phyloP scores from a whole-genome alignment of 2,329 filamentous ascomycete genomes.

The Paracamarosporium sp. region DNA sequence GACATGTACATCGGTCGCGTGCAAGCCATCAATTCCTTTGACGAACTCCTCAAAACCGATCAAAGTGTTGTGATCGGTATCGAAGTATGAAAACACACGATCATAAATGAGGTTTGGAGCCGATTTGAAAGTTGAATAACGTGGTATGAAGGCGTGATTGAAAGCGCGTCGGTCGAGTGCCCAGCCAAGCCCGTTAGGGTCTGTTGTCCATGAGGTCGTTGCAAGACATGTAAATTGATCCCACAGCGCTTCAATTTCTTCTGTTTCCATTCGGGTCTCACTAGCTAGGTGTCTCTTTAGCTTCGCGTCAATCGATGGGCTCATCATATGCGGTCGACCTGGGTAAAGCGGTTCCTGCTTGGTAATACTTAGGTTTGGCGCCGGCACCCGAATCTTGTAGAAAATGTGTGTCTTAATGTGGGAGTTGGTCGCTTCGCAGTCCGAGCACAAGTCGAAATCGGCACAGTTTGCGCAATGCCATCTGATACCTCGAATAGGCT shows the following conservation, averaged over 20 bases:
- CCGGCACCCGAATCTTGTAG: slow-evolving; percentile 92
- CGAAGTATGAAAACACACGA: slow-evolving; percentile 96
- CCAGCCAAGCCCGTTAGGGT: slow-evolving; percentile 77
- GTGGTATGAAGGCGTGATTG: slow-evolving; percentile 85
- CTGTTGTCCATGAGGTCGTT: slow-evolving; percentile 80
- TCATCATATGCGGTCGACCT: slow-evolving; percentile 74
- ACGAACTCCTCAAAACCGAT: slow-evolving; percentile 95
- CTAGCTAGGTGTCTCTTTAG: slow-evolving; percentile 68
- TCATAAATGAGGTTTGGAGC: slow-evolving; percentile 92
- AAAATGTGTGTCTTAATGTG: slow-evolving; percentile 94
- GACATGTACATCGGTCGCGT: slow-evolving; percentile 55
- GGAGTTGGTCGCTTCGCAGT: slow-evolving; percentile 77
- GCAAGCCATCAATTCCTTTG: slow-evolving; percentile 74
- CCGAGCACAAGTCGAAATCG: slow-evolving; percentile 94
- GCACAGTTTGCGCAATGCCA: slow-evolving; percentile 96
- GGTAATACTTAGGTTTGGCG: slow-evolving; percentile 79
- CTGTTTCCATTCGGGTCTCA: slow-evolving; percentile 68
- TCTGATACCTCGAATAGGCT: slow-evolving; percentile 88
- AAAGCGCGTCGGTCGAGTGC: slow-evolving; percentile 95
- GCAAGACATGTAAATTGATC: slow-evolving; percentile 97
- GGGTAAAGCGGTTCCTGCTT: slow-evolving; percentile 61
- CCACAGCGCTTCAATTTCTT: slow-evolving; percentile 91
- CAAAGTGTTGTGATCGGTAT: slow-evolving; percentile 84
- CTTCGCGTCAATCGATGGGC: slow-evolving; percentile 69
- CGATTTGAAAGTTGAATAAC: slow-evolving; percentile 78